Conservation (phyloP, 306 rosid species). For the Notholithocarpus densiflorus region DNA sequence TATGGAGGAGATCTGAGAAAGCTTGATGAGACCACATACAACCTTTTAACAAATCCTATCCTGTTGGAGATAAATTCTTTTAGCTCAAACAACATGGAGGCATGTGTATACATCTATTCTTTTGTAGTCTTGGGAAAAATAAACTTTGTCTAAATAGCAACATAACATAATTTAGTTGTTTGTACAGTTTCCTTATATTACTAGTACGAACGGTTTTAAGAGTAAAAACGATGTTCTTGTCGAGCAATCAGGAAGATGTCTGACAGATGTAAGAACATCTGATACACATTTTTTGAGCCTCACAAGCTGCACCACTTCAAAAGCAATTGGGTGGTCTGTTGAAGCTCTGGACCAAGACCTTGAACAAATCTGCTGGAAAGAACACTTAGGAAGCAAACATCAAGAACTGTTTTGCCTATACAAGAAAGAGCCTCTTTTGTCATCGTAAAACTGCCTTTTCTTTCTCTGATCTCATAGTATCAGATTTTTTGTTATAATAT, state of each 20-base stretch:
- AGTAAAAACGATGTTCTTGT: conserved; percentile 16
- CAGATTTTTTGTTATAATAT: conserved; percentile 4
- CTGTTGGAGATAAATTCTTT: conserved; percentile 69
- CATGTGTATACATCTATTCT: conserved; percentile 30
- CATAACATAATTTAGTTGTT: conserved; percentile 13
- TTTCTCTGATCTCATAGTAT: conserved; percentile 20
- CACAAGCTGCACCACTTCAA: conserved; percentile 50
- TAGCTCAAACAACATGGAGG: conserved; percentile 85
- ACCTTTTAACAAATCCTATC: conserved; percentile 63
- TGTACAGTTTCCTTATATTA: conserved; percentile 63
- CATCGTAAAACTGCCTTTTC: conserved; percentile 46
- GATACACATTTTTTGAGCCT: conserved; percentile 45
- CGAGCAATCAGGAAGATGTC: conserved; percentile 32
- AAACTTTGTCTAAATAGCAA: conserved; percentile 4
- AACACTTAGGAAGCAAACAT: conserved; percentile 25
- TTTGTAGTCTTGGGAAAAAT: not conserved
- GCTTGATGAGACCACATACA: conserved; percentile 44
- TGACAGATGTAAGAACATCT: conserved; percentile 29
- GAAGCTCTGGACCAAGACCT: conserved; percentile 44
- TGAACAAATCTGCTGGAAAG: conserved; percentile 77
- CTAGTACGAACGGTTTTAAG: conserved; percentile 23
- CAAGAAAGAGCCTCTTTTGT: conserved; percentile 54
- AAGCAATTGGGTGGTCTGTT: conserved; percentile 73
- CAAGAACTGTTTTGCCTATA: conserved; percentile 59
- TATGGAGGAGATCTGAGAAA: conserved; percentile 91